phyloP scores from a whole-genome alignment of 805 yeast species.

The Starmerella floris region DNA sequence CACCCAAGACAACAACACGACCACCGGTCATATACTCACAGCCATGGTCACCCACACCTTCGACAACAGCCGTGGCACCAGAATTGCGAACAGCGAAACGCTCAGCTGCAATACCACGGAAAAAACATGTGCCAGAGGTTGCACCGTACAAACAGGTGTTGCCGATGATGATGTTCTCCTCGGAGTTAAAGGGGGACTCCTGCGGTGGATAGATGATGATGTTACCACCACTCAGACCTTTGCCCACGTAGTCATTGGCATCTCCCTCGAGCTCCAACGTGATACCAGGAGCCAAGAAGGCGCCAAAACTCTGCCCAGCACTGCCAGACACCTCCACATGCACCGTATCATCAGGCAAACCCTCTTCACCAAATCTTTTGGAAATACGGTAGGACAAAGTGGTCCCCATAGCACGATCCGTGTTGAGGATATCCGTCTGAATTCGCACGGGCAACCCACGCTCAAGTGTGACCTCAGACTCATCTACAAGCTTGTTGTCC shows the following conservation, averaged over 20 bases:
- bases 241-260: slow-evolving; percentile 95
- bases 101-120: slow-evolving; percentile 96
- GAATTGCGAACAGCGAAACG: slow-evolving; percentile 97
- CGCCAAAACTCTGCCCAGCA: slow-evolving; percentile 98
- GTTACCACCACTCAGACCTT: slow-evolving; percentile 93
- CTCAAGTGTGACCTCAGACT: slow-evolving; percentile 87
- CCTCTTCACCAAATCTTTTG: slow-evolving; percentile 81
- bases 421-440: slow-evolving; percentile 84
- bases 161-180: slow-evolving; percentile 92
- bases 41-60: slow-evolving; percentile 97
- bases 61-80: slow-evolving; percentile 93
- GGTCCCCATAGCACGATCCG: slow-evolving; percentile 93
- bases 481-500: slow-evolving; percentile 92
- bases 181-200: slow-evolving; percentile 73
- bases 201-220: slow-evolving; percentile 83
- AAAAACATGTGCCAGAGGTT: slow-evolving; percentile 83
- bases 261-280: slow-evolving; percentile 94
- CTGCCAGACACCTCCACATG: slow-evolving; percentile 85
- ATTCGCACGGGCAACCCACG: slow-evolving; percentile 93
- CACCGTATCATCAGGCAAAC: slow-evolving; percentile 90
- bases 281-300: slow-evolving; percentile 89
- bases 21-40: slow-evolving; percentile 99
- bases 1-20: slow-evolving; percentile 82
- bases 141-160: slow-evolving; percentile 98
- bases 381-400: slow-evolving; percentile 89